Evolutionary conservation across 2,329 filamentous ascomycete species (phyloP).

Genomic region (Dactylellina drechsleri): DNA sequence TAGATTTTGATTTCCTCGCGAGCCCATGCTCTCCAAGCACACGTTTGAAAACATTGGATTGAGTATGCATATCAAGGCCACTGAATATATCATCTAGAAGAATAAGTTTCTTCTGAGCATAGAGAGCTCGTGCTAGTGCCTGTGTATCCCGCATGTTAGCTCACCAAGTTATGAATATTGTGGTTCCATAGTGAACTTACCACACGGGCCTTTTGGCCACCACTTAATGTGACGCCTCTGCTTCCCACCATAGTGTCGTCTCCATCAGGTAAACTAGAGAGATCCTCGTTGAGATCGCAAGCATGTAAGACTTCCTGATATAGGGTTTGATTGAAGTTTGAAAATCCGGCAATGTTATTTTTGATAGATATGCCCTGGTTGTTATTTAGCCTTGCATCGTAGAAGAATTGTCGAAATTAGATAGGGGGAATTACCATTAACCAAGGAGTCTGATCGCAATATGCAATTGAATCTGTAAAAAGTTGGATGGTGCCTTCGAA

Average conservation of each 20-base stretch:
- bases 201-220: conserved; percentile 65
- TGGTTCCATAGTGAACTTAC: conserved; percentile 9
- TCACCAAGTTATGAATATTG: background rate
- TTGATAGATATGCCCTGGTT: conserved; percentile 60
- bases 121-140: conserved; percentile 63
- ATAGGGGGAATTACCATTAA: conserved; percentile 54
- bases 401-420: no score
- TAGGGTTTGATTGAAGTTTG: conserved; percentile 58
- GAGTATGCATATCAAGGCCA: conserved; percentile 62
- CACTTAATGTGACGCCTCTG: conserved; percentile 64
- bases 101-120: conserved; percentile 59
- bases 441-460: conserved; percentile 62
- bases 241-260: conserved; percentile 64
- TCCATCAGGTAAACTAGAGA: conserved; percentile 61
- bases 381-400: background rate
- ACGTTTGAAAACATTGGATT: conserved; percentile 61
- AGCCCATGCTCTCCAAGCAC: conserved; percentile 58
- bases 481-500: conserved; percentile 59
- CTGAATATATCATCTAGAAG: conserved; percentile 63
- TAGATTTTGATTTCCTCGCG: conserved; percentile 60
- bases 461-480: conserved; percentile 61
- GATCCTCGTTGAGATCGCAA: conserved; percentile 61
- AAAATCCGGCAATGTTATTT: conserved; percentile 62
- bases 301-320: conserved; percentile 60
- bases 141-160: conserved; percentile 35